These are phyloP conservation scores for Boletus rubropictus DNA, from an alignment of 768 basidiomycete species.

Conservation along the genomic window DNA sequence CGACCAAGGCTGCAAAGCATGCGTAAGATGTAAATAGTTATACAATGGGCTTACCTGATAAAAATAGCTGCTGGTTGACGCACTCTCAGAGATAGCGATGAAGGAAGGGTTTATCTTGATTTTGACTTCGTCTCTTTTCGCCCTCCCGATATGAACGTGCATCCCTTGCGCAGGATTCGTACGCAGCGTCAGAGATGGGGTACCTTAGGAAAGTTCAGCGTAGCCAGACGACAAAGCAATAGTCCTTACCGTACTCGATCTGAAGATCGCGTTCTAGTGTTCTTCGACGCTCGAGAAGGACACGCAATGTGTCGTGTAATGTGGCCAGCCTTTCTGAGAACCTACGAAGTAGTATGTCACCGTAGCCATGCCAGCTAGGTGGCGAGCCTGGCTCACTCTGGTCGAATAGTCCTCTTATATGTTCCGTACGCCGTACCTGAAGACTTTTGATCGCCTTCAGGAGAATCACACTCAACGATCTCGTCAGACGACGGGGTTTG, in stretches of 20 bases:
- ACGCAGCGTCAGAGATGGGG: conserved; percentile 69
- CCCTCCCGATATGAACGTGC: conserved; percentile 65
- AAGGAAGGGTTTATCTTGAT: conserved; percentile 48
- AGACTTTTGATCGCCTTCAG: conserved; percentile 11
- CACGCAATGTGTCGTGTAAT: conserved; percentile 45
- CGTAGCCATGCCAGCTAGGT: background rate
- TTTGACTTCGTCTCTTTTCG: conserved; percentile 54
- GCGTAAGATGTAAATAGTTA: background rate
- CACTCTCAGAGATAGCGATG: conserved; percentile 53
- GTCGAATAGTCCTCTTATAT: conserved; percentile 56
- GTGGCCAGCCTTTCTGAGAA: conserved; percentile 51
- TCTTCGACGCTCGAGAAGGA: conserved; percentile 42
- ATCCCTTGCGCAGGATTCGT: conserved; percentile 63
- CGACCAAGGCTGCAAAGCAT: conserved; percentile 58
- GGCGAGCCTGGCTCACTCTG: conserved; percentile 43
- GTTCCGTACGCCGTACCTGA: conserved; percentile 27
- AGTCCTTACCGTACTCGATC: conserved; percentile 43
- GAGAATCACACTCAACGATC: conserved; percentile 19
- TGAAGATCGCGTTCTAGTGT: conserved; percentile 53
- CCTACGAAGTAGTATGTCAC: conserved; percentile 30
- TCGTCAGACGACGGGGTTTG: conserved; percentile 16
- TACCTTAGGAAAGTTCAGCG: conserved; percentile 38
- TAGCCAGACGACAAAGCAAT: background rate
- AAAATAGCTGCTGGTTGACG: conserved; percentile 65
- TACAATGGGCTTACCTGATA: conserved; percentile 40